These are phyloP conservation scores for Kluyveromyces wickerhamii DNA, from an alignment of 805 yeast species.

Conservation along the genomic window DNA sequence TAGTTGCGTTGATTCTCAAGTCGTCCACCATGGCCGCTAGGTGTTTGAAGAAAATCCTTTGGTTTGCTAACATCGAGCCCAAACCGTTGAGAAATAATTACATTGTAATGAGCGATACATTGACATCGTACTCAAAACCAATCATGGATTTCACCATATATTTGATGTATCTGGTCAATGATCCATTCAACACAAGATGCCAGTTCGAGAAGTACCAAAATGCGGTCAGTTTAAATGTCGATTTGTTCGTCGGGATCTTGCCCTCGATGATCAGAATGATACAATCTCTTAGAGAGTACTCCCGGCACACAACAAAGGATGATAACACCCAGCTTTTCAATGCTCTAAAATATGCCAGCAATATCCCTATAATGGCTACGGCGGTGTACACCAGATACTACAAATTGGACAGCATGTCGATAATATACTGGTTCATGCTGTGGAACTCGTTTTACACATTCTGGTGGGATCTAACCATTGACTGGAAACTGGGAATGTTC, in stretches of 20 bases:
- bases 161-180: conserved; percentile 38
- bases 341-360: conserved; percentile 64
- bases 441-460: conserved; percentile 72
- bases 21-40: conserved; percentile 8
- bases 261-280: conserved; percentile 73
- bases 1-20: conserved; percentile 17
- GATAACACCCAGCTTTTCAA: conserved; percentile 57
- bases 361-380: conserved; percentile 44
- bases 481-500: conserved; percentile 71
- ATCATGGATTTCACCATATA: conserved; percentile 62
- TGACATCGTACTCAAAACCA: conserved; percentile 74
- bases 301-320: conserved; percentile 31
- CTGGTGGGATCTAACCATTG: conserved; percentile 83
- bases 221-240: conserved; percentile 13
- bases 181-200: conserved; percentile 10
- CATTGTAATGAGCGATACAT: conserved; percentile 72
- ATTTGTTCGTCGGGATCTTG: conserved; percentile 30
- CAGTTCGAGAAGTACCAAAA: conserved; percentile 3
- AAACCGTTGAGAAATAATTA: conserved; percentile 42
- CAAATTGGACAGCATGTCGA: conserved; percentile 9
- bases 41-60: conserved; percentile 16
- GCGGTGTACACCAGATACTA: conserved; percentile 22
- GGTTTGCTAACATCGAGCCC: conserved; percentile 31
- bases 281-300: conserved; percentile 74
- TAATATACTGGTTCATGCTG: conserved; percentile 32